Base-by-base conservation (phyloP, 768 basidiomycete genomes). In the Lactarius quietus region DNA sequence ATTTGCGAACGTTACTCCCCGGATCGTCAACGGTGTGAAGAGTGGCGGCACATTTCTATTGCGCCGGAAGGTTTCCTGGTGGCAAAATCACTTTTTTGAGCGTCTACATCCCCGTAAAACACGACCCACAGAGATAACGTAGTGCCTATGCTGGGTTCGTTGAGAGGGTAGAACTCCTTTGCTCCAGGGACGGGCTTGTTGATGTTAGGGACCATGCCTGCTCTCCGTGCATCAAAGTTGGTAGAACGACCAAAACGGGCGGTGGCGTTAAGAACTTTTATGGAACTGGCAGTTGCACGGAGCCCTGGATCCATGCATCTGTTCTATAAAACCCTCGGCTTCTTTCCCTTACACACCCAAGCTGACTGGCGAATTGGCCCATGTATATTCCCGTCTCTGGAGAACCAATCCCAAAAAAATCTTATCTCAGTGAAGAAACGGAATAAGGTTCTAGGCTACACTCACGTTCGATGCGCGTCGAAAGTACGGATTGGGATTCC, bases 1-100 rank as follows among this genome's bases (percentile, higher is more conserved):
- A 74, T 93, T 92, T 74, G 89, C 88, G 79, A 94, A 90, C 7
- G 78, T 80, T 1, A 84, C 74, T 33, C 80, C 82, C 56, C 81
- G 78, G 39, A 94, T 80, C 10, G 78, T 86, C 28, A 93, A 69
- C 6, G 88, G 85, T 63, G 84, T 75, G 76, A 93, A 93, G 17
- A 93, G 74, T 52, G 78, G 72, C 0, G 90, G 89, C 1, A 82
- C 74, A 6, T 78, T 71, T 28, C 74, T 75, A 71, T 84, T 86
- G 77, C 87, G 77, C 6, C 78, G 72, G 70, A 79, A 82, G 41
- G 75, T 66, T 0, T 74, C 73, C 77, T 74, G 70, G 51, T 23
- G 39, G 56, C 29, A 15, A 26, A 38, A 55, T 38, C 55, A 57
- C 56, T 36, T 54, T n/a, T 26, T 51, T 51, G n/a, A 51, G 14